phyloP scores from a whole-genome alignment of 805 yeast genomes.

The Nakazawaea wickerhamii region DNA sequence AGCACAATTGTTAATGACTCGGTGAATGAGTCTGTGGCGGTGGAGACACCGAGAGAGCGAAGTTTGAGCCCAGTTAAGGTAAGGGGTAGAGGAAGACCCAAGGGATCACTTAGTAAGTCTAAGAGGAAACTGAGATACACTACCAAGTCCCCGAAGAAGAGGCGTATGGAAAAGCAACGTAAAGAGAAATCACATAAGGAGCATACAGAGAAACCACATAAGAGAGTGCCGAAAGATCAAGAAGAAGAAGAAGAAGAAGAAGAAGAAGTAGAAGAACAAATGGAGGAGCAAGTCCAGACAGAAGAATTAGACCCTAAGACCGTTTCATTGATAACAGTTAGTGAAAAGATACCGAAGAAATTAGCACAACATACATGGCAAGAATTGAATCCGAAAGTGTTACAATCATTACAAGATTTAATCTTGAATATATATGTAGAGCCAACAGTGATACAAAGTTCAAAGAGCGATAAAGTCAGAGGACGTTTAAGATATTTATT shows the following conservation, averaged over 20 bases:
- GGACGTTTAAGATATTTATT: slow-evolving; percentile 8
- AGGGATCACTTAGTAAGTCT: not conserved
- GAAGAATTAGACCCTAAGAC: slow-evolving; percentile 1
- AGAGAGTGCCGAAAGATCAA: not conserved
- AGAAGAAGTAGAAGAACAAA: not conserved
- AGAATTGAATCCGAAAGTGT: not conserved
- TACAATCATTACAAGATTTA: not conserved
- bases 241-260: not conserved
- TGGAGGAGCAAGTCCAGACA: not conserved
- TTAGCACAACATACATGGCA: slow-evolving; percentile 11
- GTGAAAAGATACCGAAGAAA: slow-evolving; percentile 4
- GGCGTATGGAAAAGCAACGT: too few species aligned
- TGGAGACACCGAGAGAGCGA: not conserved
- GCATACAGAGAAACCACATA: not conserved
- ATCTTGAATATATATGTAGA: slow-evolving; percentile 8
- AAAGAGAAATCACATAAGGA: too few species aligned
- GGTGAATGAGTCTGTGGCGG: too few species aligned
- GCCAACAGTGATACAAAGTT: slow-evolving; percentile 7
- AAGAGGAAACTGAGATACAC: not conserved
- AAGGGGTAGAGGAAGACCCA: too few species aligned
- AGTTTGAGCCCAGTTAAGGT: too few species aligned
- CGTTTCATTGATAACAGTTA: slow-evolving; percentile 4
- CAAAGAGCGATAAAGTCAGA: slow-evolving; percentile 9
- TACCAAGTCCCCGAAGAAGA: too few species aligned
- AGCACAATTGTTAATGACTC: too few species aligned